Base-by-base conservation (phyloP, 176 grass and related monocot genomes). In the Phoenix dactylifera region DNA sequence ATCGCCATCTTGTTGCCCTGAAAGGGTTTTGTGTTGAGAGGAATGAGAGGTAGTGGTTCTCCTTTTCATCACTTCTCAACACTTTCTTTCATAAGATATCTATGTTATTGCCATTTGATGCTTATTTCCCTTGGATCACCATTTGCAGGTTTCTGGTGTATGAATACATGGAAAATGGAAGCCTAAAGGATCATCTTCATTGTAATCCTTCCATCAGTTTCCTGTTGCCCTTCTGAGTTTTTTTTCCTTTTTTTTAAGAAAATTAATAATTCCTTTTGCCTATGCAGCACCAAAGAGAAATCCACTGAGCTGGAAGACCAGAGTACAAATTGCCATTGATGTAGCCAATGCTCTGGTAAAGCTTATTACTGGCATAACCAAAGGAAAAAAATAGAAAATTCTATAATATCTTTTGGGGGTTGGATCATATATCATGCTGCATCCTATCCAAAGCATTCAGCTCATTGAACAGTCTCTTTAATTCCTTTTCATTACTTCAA, bases 121-220 rank as follows among this genome's bases (percentile, higher is more conserved):
- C 0, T 49, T 70, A 29, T 67, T 67, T 60, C 22, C 48, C 58
- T 3, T 15, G 16, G 6, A 17, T 16, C 22, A 22, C 18, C 63
- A 44, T 22, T 73, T 78, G 65, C 50, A 98, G 93, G 82, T 98
- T 92, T 55, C 79, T 98, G 51, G 76, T 98, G 17, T 98, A 98
- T 17, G 93, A 98, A 72, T 92, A 98, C 82, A 98, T 92, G 93
- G 87, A 76, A 35, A 98, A 92, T 29, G 93, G 93, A 88, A 98
- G 87, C 70, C 67, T 98, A 67, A 98, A 92, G 58, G 87, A 98
- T 79, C 84, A 86, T 84, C 70, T 98, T 58, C 93, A 98, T 65
- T 86, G 93, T 98, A 76, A 81, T 70, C 30, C 60, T 55, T 26
- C 12, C 32, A 4, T 26, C 35, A 39, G 15, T 15, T 14, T 66